Evolutionary conservation across 2,329 filamentous ascomycete species (phyloP), one percentile per base, ranked within the genome.

Genomic region (Botryotinia narcissicola): DNA sequence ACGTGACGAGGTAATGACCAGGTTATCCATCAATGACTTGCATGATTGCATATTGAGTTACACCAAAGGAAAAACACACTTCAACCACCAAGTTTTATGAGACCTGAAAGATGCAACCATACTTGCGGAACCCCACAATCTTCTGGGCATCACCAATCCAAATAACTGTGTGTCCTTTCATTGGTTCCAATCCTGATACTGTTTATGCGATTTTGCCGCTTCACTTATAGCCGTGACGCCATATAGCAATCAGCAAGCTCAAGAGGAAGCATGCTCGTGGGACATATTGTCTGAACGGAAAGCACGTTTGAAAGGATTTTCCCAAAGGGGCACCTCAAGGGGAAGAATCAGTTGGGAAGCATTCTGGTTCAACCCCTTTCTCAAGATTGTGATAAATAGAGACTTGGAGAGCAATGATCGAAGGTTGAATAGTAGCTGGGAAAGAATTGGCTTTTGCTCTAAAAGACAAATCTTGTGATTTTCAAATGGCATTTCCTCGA

Each of bases 21-120:
- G 64, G 48, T 68, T 57, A 68, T 68, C 64, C 54, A 68, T 68
- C 64, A 68, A 57, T 57, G 64, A 68, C 64, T 68, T 68, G 48
- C 64, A 68, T 68, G 48, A 42, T 57, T 68, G 64, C 64, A 68
- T 68, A 29, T 57, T 42, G 64, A 57, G 64, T 68, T 25, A 57
- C 64, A 57, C 48, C 18, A 32, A 68, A 57, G 20, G 46, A 32
- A 22, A 18, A 18, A 57, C 2, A 42, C 16, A 22, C 20, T 67
- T n/a, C 12, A 37, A 40, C 14, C 7, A n/a, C 35, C 32, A 51
- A 32, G 64, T 18, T 44, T 57, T 18, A 48, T 57, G 40, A 48
- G 46, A 35, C 22, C 25, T 61, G 59, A 18, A 7, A 18, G 6
- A 57, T 57, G 14, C n/a, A 57, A 29, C n/a, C n/a, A 57, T 57